Evolutionary conservation across 2,329 filamentous ascomycete species (phyloP), one percentile per base, ranked within the genome.

Genomic region (Diplocarpon mali): DNA sequence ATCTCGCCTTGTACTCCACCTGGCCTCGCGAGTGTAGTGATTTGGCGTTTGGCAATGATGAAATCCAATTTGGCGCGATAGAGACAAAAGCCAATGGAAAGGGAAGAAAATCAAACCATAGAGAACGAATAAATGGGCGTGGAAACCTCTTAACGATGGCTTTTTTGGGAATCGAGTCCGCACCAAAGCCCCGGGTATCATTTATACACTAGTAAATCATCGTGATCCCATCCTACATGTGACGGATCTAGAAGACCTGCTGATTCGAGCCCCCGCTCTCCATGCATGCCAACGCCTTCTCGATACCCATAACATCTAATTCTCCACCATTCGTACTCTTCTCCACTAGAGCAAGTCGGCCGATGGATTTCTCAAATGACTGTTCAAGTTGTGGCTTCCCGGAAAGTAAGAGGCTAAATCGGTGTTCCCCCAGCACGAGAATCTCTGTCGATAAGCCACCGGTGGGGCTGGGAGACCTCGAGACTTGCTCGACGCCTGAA

Each of bases 1-100:
- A 62, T 78, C 78, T 81, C 76, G 75, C 78, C 78, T 82, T 82
- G 77, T 75, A 76, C 78, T 82, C 77, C 78, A 82, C 78, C 78
- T 76, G 72, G 76, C 76, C 76, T 75, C 78, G 78, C 78, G 78
- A 75, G 75, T 46, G 17, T 38, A n/a, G 20, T 24, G 20, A 10
- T 32, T 32, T 32, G 30, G 30, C 9, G 11, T 32, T 45, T 13
- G 24, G 30, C 2, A 46, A 47, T 30, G 14, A 10, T 12, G 30
- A 14, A 32, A 32, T 24, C 20, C 20, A 3, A 7, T 4, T 24
- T 7, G 7, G 7, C 20, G 20, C 5, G 14, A 38, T 1, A n/a
- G 30, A 13, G 5, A 32, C 8, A 38, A 20, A 39, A 15, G n/a
- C n/a, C n/a, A n/a, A n/a, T n/a, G 16, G 13, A 11, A 32, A 9